Conservation (phyloP, 805 yeast genomes). For the Dipodascus geniculatus region DNA sequence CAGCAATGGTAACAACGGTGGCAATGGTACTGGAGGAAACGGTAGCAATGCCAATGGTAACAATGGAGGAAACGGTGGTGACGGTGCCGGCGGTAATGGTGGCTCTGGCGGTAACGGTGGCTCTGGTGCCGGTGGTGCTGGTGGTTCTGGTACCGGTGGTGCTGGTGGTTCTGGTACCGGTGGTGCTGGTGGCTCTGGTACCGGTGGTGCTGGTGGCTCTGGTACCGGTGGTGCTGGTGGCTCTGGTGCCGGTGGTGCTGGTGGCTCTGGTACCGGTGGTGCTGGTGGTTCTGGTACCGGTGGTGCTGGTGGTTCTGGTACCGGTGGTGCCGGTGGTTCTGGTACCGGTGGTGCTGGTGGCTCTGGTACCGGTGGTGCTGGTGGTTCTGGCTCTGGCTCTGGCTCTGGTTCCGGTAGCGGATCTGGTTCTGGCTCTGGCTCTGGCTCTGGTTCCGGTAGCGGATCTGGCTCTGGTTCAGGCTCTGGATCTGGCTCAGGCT, state of each 20-base stretch:
- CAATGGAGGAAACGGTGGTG: neutral
- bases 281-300: neutral
- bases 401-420: no score
- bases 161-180: neutral
- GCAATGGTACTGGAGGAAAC: neutral
- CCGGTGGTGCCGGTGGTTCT: neutral
- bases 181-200: neutral
- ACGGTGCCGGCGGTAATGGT: neutral
- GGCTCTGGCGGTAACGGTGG: slow-evolving; percentile 1
- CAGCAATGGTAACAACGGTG: neutral
- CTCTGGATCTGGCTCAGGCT: no score
- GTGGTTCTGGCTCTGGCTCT: neutral
- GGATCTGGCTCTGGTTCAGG: no score
- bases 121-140: neutral
- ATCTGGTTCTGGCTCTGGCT: no score
- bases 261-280: neutral
- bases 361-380: neutral
- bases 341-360: neutral
- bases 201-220: neutral
- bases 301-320: neutral
- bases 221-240: neutral
- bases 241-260: neutral
- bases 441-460: no score
- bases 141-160: neutral
- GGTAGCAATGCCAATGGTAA: slow-evolving; percentile 1